These are phyloP conservation scores for Colletotrichum sp. DNA, from an alignment of 2,329 filamentous ascomycete species.

Conservation along the genomic window DNA sequence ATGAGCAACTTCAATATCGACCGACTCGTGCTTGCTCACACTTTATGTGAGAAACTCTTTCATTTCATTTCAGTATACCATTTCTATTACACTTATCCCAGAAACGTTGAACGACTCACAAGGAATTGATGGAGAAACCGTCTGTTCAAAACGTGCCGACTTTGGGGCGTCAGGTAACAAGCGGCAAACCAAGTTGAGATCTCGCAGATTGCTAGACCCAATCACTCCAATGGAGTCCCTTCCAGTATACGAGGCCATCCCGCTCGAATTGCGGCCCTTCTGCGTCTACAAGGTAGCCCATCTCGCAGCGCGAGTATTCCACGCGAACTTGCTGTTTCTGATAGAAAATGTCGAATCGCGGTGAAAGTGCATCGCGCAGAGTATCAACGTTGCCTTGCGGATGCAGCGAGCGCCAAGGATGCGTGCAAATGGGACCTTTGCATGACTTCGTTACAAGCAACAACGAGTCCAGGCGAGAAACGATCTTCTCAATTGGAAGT, in stretches of 20 bases:
- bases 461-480: constrained; percentile 57
- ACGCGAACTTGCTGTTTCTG: constrained; percentile 48
- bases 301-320: constrained; percentile 53
- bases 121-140: not conserved
- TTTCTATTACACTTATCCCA: not conserved
- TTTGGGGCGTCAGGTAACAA: not conserved
- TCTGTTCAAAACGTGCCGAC: not conserved
- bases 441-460: constrained; percentile 64
- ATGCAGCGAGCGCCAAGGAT: constrained; percentile 59
- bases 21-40: not conserved
- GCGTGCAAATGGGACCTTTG: constrained; percentile 51
- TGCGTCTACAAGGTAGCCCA: constrained; percentile 57
- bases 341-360: constrained; percentile 56
- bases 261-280: constrained; percentile 52
- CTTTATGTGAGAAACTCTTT: not conserved
- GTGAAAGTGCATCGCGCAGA: constrained; percentile 50
- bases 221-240: not conserved
- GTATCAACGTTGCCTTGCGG: constrained; percentile 53
- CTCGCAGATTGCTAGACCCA: not conserved
- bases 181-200: not conserved
- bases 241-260: constrained; percentile 21
- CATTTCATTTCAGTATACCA: not conserved
- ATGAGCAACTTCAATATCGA: not conserved
- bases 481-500: constrained; percentile 38
- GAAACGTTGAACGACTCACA: not conserved